phyloP scores from a whole-genome alignment of 1,284 basidiomycete genomes.

The Pseudozyma flocculosa region DNA sequence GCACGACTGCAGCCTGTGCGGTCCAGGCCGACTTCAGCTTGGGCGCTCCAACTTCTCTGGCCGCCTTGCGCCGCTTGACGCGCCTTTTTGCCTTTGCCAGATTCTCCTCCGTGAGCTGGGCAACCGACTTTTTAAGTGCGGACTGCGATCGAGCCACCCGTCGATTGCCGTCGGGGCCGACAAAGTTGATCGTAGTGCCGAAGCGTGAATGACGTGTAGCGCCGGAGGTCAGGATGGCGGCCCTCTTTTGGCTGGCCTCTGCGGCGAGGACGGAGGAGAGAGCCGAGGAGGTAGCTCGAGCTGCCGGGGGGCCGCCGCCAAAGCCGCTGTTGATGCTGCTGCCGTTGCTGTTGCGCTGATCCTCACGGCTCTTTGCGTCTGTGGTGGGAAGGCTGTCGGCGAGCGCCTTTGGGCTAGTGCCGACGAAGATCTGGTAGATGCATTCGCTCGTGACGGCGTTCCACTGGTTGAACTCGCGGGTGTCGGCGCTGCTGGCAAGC shows the following conservation, averaged over 20 bases:
- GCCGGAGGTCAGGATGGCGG: conserved; percentile 9
- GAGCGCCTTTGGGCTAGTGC: conserved; percentile 29
- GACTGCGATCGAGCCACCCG: conserved; percentile 42
- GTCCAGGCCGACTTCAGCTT: conserved; percentile 46
- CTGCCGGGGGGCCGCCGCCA: too few species aligned
- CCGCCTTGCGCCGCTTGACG: conserved; percentile 31
- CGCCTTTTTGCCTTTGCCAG: conserved; percentile 27
- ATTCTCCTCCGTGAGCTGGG: conserved; percentile 43
- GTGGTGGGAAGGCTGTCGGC: conserved; percentile 4
- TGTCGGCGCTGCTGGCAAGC: conserved; percentile 52
- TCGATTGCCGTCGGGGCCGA: conserved; percentile 42
- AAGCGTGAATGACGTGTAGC: conserved; percentile 53
- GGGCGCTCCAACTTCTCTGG: conserved; percentile 47
- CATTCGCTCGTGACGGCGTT: conserved; percentile 50
- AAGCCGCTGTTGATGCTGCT: too few species aligned
- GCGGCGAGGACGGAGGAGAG: conserved; percentile 38
- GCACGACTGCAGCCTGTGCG: conserved; percentile 21
- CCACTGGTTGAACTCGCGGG: conserved; percentile 47
- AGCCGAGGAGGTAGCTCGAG: conserved; percentile 4
- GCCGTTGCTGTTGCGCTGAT: too few species aligned
- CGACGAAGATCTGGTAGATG: conserved; percentile 53
- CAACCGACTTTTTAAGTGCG: conserved; percentile 41
- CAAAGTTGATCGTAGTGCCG: conserved; percentile 53
- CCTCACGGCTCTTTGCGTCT: too few species aligned
- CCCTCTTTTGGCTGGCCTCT: conserved; percentile 38